These are phyloP conservation scores for Polysphondylium violaceum DNA, from an alignment of 78 protist genomes.

Conservation along the genomic window DNA sequence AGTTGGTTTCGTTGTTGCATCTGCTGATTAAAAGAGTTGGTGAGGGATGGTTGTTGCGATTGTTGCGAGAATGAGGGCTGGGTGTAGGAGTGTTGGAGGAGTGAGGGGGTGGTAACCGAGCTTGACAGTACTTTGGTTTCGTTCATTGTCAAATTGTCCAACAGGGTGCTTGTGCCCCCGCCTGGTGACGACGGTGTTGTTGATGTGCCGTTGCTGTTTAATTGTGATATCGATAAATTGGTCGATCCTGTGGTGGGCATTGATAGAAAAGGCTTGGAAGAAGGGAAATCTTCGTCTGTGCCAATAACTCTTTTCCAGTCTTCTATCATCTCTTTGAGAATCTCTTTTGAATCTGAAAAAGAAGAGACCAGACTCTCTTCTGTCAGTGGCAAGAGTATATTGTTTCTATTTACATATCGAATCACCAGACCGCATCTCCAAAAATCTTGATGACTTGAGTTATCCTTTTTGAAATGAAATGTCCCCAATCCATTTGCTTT, in stretches of 20 bases:
- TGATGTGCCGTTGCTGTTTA: constrained; percentile 3
- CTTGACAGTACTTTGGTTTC: neutral
- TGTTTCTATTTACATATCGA: constrained; percentile 40
- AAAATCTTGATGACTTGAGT: constrained; percentile 38
- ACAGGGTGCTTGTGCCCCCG: neutral
- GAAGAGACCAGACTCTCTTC: neutral
- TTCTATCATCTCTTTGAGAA: constrained; percentile 59
- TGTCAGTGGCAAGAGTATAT: neutral
- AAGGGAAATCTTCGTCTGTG: constrained; percentile 51
- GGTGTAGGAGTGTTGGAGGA: neutral
- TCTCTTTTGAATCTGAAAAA: constrained; percentile 14
- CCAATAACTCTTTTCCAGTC: constrained; percentile 65
- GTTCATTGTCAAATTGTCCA: neutral
- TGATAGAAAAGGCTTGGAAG: constrained; percentile 28
- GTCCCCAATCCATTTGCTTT: constrained; percentile 68
- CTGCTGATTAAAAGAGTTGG: neutral
- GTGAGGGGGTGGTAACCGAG: neutral
- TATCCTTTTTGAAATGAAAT: constrained; percentile 38
- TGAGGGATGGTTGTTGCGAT: neutral
- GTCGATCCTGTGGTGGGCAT: neutral
- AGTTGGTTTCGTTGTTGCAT: neutral
- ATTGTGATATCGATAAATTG: neutral
- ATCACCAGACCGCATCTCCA: constrained; percentile 77
- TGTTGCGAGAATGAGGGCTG: constrained; percentile 32
- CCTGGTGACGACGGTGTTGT: constrained; percentile 1